Conservation (phyloP, 495 filamentous ascomycete species). For the Letharia lupina region DNA sequence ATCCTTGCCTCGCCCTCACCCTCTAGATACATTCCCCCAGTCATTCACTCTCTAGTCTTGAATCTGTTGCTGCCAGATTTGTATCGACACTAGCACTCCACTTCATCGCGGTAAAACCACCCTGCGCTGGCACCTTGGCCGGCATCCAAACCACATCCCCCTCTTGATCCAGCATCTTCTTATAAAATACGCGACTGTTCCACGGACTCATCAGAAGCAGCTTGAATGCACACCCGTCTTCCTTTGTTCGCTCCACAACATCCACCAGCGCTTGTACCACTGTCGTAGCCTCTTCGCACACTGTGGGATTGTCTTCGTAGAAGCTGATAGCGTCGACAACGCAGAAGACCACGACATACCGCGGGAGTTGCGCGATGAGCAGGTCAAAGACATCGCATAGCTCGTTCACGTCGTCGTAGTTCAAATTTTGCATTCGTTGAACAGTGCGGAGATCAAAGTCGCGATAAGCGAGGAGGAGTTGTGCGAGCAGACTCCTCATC, state of each 20-base stretch:
- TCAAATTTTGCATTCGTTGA: background rate
- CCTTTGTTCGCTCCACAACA: conserved; percentile 3
- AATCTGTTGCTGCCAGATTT: background rate
- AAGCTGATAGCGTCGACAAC: conserved; percentile 1
- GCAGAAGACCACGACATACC: background rate
- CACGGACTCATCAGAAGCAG: conserved; percentile 8
- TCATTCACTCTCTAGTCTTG: background rate
- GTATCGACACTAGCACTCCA: conserved; percentile 4
- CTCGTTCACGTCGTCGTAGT: background rate
- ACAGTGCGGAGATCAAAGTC: conserved; percentile 5
- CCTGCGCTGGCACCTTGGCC: background rate
- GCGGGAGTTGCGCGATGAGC: conserved; percentile 4
- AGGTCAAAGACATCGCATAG: conserved; percentile 7
- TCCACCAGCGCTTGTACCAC: background rate
- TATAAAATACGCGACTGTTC: conserved; percentile 2
- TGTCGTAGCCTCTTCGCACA: background rate
- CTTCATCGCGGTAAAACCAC: background rate
- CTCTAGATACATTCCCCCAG: too few species aligned
- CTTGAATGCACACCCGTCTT: background rate
- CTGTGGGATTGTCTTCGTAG: background rate
- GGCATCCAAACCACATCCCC: conserved; percentile 6
- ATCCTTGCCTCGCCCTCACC: too few species aligned
- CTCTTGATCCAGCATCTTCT: background rate
- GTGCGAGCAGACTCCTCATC: conserved; percentile 11
- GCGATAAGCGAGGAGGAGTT: background rate